These are phyloP conservation scores for Trichosphaerium sp. DNA, from an alignment of 78 protist species.

Conservation along the genomic window DNA sequence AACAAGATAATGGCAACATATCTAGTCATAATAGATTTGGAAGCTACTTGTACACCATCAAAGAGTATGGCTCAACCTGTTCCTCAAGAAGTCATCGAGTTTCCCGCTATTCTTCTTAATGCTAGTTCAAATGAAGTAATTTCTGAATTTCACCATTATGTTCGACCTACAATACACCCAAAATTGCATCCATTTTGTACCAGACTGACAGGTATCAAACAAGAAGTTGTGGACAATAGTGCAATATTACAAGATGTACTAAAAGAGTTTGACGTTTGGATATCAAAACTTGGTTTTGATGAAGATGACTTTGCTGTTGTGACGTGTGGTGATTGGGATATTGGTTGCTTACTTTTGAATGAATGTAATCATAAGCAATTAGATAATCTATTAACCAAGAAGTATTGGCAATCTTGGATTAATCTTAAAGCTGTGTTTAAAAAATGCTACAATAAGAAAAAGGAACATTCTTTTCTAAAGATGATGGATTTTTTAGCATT, in stretches of 20 bases:
- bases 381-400: too few relatives aligned
- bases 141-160: conserved; percentile 4
- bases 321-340: conserved; percentile 53
- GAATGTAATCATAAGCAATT: not conserved
- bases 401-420: not conserved
- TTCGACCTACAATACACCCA: conserved; percentile 5
- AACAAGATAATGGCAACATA: too few relatives aligned
- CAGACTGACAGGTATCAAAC: conserved; percentile 22
- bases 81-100: conserved; percentile 29
- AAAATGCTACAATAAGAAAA: not conserved
- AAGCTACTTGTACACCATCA: conserved; percentile 1
- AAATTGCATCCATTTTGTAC: conserved; percentile 6
- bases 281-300: not conserved
- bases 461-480: not conserved
- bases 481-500: not conserved
- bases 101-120: conserved; percentile 7
- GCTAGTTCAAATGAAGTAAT: not conserved
- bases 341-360: not conserved
- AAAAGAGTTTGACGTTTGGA: not conserved
- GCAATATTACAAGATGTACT: not conserved
- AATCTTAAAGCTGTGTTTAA: conserved; percentile 1
- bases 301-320: not conserved
- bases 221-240: not conserved
- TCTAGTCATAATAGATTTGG: conserved; percentile 3
- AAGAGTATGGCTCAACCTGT: not conserved